Evolutionary conservation across 192 early-diverging fungal genomes (phyloP).

Genomic region (Ambispora gerdemannii): DNA sequence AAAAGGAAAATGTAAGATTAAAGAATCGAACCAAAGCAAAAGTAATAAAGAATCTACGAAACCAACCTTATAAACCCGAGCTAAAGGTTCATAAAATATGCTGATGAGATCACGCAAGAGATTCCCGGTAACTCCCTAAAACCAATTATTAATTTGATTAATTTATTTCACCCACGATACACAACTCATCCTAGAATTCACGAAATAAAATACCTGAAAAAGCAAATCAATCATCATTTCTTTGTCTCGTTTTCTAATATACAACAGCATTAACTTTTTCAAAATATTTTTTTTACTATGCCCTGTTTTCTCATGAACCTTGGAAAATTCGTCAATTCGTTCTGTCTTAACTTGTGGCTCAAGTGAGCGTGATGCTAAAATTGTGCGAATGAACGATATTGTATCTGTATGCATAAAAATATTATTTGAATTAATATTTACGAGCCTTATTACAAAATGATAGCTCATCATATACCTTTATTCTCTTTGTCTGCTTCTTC

Average conservation of each 20-base stretch:
- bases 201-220: conserved; percentile 42
- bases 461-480: background rate
- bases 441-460: background rate
- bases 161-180: background rate
- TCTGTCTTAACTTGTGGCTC: conserved; percentile 19
- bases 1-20: background rate
- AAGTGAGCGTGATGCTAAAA: background rate
- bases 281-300: conserved; percentile 26
- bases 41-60: background rate
- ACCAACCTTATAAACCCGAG: conserved; percentile 47
- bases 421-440: background rate
- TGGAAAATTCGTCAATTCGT: conserved; percentile 31
- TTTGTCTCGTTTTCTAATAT: conserved; percentile 49
- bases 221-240: conserved; percentile 47
- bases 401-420: background rate
- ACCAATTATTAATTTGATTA: background rate
- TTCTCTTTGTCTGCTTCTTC: conserved; percentile 26
- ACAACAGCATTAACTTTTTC: conserved; percentile 44
- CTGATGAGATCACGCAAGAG: conserved; percentile 53
- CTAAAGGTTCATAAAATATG: conserved; percentile 58
- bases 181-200: background rate
- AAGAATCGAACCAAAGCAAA: background rate
- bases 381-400: background rate
- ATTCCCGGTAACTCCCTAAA: conserved; percentile 49
- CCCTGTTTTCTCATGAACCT: background rate